Evolutionary conservation across 2,329 filamentous ascomycete genomes (phyloP).

Genomic region (Aspergillus brasiliensis): DNA sequence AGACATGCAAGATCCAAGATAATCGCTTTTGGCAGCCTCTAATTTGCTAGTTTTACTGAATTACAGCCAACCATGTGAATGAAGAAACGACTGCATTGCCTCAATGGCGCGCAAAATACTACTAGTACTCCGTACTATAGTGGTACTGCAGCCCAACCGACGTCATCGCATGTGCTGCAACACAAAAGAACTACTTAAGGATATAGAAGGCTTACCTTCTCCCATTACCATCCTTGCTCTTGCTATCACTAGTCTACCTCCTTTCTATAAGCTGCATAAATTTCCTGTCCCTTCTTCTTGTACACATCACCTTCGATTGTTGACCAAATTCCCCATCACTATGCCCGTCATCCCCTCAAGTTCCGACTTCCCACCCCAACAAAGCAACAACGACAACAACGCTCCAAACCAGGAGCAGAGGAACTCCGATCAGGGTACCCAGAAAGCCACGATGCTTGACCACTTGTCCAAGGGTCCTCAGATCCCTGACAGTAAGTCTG

Average conservation of each 20-base stretch:
- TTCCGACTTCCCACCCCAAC: conserved; percentile 24
- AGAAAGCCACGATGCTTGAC: conserved; percentile 38
- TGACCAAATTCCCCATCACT: neutral
- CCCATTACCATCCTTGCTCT: neutral
- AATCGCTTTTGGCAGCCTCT: neutral
- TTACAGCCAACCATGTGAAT: neutral
- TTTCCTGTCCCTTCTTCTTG: neutral
- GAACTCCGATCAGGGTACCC: conserved; percentile 31
- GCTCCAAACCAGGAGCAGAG: conserved; percentile 24
- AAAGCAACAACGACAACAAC: conserved; percentile 24
- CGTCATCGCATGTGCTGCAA: conserved; percentile 7
- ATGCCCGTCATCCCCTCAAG: conserved; percentile 36
- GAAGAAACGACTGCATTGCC: neutral
- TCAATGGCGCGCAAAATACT: neutral
- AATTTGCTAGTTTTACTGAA: neutral
- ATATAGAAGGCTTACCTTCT: conserved; percentile 3
- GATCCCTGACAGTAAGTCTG: conserved; percentile 42
- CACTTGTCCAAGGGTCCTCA: conserved; percentile 49
- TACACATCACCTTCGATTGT: neutral
- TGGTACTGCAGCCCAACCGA: conserved; percentile 3
- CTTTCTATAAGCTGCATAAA: neutral
- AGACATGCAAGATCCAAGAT: neutral
- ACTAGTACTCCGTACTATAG: neutral
- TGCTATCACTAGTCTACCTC: neutral
- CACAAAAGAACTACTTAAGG: neutral